These are phyloP conservation scores for Panus rudis DNA, from an alignment of 768 basidiomycete genomes.

Conservation along the genomic window DNA sequence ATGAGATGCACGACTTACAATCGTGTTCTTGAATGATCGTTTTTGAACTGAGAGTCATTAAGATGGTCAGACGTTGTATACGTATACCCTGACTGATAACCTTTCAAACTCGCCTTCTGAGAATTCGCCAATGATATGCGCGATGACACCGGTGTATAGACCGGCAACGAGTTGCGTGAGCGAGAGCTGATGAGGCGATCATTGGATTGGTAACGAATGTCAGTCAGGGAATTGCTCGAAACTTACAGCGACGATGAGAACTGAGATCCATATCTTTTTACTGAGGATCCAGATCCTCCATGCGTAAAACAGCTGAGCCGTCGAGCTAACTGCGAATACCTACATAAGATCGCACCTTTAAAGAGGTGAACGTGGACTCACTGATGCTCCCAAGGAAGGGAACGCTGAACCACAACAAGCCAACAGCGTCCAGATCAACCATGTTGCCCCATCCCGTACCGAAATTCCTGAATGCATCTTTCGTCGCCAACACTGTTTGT, in stretches of 20 bases:
- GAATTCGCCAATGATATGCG: constrained; percentile 1
- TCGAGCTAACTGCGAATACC: constrained; percentile 1
- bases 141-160: constrained; percentile 5
- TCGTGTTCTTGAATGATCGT: constrained; percentile 1
- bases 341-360: neutral
- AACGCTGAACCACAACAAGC: constrained; percentile 7
- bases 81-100: neutral
- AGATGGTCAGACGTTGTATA: neutral
- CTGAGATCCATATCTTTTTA: neutral
- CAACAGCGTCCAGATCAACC: constrained; percentile 6
- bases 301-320: constrained; percentile 6
- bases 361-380: neutral
- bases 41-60: neutral
- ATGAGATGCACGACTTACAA: constrained; percentile 1
- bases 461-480: constrained; percentile 2
- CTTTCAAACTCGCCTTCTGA: too few relatives aligned
- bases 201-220: neutral
- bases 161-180: constrained; percentile 2
- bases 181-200: neutral
- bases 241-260: constrained; percentile 1
- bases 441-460: constrained; percentile 3
- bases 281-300: constrained; percentile 1
- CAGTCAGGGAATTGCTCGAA: neutral
- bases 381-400: constrained; percentile 6
- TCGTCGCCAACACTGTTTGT: neutral